Evolutionary conservation across 495 filamentous ascomycete genomes (phyloP), one percentile per base, ranked within the genome.

Genomic region (Parachaetomium inaequale): DNA sequence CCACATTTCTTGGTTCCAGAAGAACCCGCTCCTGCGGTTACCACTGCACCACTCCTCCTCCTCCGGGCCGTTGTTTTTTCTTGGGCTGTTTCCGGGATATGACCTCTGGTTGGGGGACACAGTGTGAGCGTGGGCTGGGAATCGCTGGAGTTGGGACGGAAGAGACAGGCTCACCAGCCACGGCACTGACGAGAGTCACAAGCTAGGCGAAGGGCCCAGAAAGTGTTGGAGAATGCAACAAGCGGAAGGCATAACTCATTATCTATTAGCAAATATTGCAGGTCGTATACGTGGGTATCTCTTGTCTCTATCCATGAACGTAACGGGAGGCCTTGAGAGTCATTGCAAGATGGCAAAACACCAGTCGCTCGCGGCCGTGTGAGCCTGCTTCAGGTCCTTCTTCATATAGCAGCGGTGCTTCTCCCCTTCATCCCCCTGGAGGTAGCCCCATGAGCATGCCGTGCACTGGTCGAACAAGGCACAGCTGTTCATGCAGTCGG

Each of bases 401-500:
- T 81, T 81, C 57, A 81, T 64, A 67, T 70, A 81, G 58, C 79
- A 81, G 4, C 72, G 73, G 38, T 77, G 73, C 23, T 68, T 63
- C 4, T 61, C 62, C 0, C 72, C 75, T 1, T 50, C 47, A 57
- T 81, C 79, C 2, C 76, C 78, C 4, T 68, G 53, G 7, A 79
- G 49, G 42, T 68, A 72, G 0, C 79, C 79, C 79, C 79, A 81
- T 3, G 68, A 68, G 36, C 72, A 76, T 12, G 71, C 78, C 0
- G 74, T 78, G 59, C 79, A 81, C 31, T 68, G 67, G 50, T 64
- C 59, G 15, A 71, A 72, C 7, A 69, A 71, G 2, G 78, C 77
- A 59, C 79, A 81, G 56, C 62, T 72, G 47, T 76, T 59, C 63
- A 81, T 78, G 59, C 79, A 81, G n/a, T 77, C 76, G 36, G 70